Base-by-base conservation (phyloP, 441 rosid genomes). In the Gossypium schwendimanii region DNA sequence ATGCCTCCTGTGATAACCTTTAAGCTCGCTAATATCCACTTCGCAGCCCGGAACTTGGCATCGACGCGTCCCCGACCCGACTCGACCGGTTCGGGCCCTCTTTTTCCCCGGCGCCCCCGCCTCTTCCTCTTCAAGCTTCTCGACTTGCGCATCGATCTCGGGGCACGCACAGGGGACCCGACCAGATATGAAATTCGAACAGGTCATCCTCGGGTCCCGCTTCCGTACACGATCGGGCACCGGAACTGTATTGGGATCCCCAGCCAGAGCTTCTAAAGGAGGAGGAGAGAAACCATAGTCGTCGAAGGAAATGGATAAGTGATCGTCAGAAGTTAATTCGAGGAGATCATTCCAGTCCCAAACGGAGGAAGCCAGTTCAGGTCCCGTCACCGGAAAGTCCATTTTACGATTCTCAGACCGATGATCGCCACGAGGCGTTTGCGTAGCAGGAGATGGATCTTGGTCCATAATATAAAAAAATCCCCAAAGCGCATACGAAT, bases 271-370 rank as follows among this genome's bases (percentile, higher is more conserved):
- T 70, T 28, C 6, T 8, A 50, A 20, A 2, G 69, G 66, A 11
- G 68, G 57, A 7, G 69, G 73, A 20, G 67, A 44, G 21, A 71
- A 63, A 14, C 70, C 77, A 3, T 63, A 83, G 67, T 81, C 36
- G 58, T 77, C 86, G 9, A 86, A 41, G 3, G 88, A 75, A 68
- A 82, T 67, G 33, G 81, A 75, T 60, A 88, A 82, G 0, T 79
- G 80, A 36, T 89, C 95, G 74, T 89, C 99, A 0, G 78, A 67
- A 79, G 94, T 59, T 80, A 91, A 88, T 83, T 90, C 91, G 7
- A 95, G 87, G 72, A 89, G 87, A 79, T 92, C 92, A 64, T 80
- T 85, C 92, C 92, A 90, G 80, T 92, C 98, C 96, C 96, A 94
- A 44, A 84, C 71, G 61, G 91, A 52, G 63, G 89, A 79, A 2